Base-by-base conservation (phyloP, 768 basidiomycete species). In the Phlegmacium glaucopus region DNA sequence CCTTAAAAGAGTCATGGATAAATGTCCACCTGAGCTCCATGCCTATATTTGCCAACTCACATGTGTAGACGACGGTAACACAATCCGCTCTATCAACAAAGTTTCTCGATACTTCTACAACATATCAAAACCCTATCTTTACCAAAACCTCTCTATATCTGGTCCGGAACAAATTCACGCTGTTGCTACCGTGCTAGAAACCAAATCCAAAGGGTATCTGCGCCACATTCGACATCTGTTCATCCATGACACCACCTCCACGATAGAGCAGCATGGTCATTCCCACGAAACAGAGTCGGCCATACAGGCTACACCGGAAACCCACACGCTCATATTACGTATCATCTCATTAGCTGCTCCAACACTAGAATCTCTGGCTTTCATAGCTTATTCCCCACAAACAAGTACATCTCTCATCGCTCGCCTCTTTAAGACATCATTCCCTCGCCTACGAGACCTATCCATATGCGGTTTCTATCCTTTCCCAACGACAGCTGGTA, bases 391-490 rank as follows among this genome's bases (percentile, higher is more conserved):
- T 9, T 64, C 66, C 25, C 58, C 60, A 5, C 49, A 47, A 15
- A 60, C 62, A 15, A 70, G 74, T 52, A 67, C 76, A 0, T 40
- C 66, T 6, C 52, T 73, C 36, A 65, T 78, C 36, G 69, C 71
- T 4, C 61, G 67, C 18, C 60, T 79, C 34, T 77, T 76, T 58
- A 66, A 71, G 13, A 62, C 63, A 8, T 44, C 59, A 2, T 74
- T 77, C 42, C 78, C 76, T 1, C 50, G 47, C 22, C 63, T 80
- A 1, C 56, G 50, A 22, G 67, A 68, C 26, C 71, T 80, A 48
- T 61, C 72, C 4, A 53, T 79, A 2, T 67, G 68, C 2, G 79
- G 78, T 1, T 74, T 72, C 52, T 80, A 80, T 57, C 74, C 77
- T 6, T 77, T 72, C 51, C 76, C 75, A 2, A 68, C 67, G 15